phyloP scores from a whole-genome alignment of 306 rosid genomes.

The Cotoneaster glaucophyllus region DNA sequence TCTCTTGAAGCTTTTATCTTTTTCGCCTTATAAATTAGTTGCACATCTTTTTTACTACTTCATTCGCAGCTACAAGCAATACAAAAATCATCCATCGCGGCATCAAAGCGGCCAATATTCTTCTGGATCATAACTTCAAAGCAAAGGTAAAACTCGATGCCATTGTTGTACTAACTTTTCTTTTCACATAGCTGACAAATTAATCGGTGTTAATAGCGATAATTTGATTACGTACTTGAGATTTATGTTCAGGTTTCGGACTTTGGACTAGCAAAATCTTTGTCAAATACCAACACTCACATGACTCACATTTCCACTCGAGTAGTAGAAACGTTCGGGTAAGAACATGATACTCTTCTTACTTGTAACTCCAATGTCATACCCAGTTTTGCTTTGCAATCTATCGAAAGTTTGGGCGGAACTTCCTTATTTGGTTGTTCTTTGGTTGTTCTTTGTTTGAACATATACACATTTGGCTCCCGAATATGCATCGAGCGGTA shows the following conservation, averaged over 20 bases:
- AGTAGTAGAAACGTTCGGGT: conserved; percentile 32
- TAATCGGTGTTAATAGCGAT: too few relatives aligned
- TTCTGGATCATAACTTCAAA: conserved; percentile 46
- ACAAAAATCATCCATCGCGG: conserved; percentile 63
- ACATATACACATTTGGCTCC: conserved; percentile 19
- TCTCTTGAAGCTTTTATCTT: not conserved
- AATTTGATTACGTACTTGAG: not conserved
- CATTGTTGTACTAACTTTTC: not conserved
- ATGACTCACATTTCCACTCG: conserved; percentile 22
- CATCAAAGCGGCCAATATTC: conserved; percentile 67
- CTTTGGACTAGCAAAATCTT: conserved; percentile 36
- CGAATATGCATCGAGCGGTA: conserved; percentile 26
- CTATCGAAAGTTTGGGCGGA: not conserved
- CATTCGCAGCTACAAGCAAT: conserved; percentile 31
- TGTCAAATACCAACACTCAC: conserved; percentile 23
- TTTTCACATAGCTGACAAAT: too few relatives aligned
- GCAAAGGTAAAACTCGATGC: conserved; percentile 36
- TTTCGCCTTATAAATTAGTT: not conserved
- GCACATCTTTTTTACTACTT: not conserved
- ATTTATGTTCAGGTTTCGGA: conserved; percentile 27
- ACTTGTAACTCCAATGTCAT: not conserved
- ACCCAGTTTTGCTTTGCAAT: not conserved
- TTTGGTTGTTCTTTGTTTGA: not conserved
- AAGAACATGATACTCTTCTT: not conserved
- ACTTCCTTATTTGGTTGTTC: not conserved